Conservation (phyloP, 345 rosid species). For the Moricandia moricandioides region DNA sequence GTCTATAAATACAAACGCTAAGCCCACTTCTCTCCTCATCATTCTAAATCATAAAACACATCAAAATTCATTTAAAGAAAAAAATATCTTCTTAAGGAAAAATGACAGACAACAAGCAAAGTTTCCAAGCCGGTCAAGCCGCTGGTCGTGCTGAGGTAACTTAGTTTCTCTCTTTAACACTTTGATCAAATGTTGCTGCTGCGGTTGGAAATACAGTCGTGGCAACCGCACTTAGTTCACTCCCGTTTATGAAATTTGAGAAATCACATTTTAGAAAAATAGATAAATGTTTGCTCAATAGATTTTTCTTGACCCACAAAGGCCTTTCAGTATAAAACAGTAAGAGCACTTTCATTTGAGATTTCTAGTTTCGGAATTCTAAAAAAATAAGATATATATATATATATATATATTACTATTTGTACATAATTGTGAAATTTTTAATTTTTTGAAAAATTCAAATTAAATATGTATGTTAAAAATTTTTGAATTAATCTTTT, state of each 20-base stretch:
- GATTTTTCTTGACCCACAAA: not conserved
- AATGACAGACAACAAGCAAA: conserved; percentile 48
- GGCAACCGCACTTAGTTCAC: not conserved
- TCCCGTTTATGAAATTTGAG: not conserved
- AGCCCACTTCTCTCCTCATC: not conserved
- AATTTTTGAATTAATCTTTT: too few relatives aligned
- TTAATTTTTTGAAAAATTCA: too few relatives aligned
- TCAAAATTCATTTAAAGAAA: not conserved
- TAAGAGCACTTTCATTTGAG: too few relatives aligned
- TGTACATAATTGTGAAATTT: too few relatives aligned
- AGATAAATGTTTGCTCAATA: not conserved
- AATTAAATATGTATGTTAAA: too few relatives aligned
- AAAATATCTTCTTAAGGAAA: not conserved
- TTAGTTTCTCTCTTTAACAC: conserved; percentile 3
- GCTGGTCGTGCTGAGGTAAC: conserved; percentile 55
- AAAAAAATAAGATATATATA: too few relatives aligned
- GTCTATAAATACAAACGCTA: conserved; percentile 12
- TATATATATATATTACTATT: too few relatives aligned
- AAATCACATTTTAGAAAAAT: not conserved
- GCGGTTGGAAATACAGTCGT: not conserved
- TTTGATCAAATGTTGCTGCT: not conserved
- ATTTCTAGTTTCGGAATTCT: too few relatives aligned
- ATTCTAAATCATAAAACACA: not conserved
- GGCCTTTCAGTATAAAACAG: not conserved
- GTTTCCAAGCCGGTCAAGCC: conserved; percentile 52